Conservation (phyloP, 257 asterid species). For the Ophiorrhiza pumila region DNA sequence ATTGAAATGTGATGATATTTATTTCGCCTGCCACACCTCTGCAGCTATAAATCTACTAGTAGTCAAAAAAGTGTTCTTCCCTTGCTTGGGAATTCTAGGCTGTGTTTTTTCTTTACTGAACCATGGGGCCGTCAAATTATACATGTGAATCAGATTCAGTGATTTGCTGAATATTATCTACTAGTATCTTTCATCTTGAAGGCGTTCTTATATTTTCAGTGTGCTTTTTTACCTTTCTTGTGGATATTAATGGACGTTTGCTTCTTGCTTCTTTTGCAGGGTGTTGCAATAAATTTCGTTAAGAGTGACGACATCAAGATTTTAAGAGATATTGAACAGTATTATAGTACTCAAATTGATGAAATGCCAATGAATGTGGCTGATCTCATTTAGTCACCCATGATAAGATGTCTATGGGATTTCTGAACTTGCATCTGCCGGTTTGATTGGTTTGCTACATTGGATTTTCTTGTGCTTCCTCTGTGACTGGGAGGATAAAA, state of each 20-base stretch:
- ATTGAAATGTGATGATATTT: neutral
- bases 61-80: neutral
- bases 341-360: conserved; percentile 93
- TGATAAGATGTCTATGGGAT: neutral
- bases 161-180: neutral
- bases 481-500: neutral
- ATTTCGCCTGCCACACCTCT: neutral
- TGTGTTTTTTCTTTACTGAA: neutral
- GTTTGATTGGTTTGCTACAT: neutral
- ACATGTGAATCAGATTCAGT: neutral
- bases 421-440: conserved; percentile 7
- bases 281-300: conserved; percentile 95
- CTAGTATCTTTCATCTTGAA: neutral
- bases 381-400: conserved; percentile 48
- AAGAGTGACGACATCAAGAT: conserved; percentile 92
- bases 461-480: conserved; percentile 1
- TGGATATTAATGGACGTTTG: neutral
- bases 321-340: conserved; percentile 87
- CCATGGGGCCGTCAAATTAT: too few relatives aligned
- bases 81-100: neutral
- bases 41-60: neutral
- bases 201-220: neutral
- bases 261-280: conserved; percentile 43
- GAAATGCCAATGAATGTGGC: conserved; percentile 99
- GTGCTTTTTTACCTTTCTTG: neutral